A percentile compares a stretch with the other conserved stretches of the same genome.
These are phyloP conservation scores for Psidium friedrichsthalianum DNA, from an alignment of 345 rosid species.

Conservation along the genomic window DNA sequence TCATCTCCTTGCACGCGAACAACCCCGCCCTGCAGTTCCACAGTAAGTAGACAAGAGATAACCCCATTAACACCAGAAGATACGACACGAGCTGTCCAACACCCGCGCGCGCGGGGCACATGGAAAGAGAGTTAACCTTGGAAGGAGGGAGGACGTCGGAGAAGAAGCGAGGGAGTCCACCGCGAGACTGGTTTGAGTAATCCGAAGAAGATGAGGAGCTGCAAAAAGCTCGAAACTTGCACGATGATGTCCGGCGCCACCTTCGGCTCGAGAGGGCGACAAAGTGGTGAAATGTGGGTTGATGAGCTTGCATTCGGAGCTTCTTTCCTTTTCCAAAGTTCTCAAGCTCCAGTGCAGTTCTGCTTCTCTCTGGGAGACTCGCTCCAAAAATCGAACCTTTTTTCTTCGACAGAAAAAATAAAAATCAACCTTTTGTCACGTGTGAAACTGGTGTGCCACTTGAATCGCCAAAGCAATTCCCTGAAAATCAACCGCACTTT, in stretches of 20 bases:
- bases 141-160: slow-evolving; percentile 59
- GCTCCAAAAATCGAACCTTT: neutral
- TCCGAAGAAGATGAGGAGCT: slow-evolving; percentile 17
- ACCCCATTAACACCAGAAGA: neutral
- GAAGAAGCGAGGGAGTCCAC: slow-evolving; percentile 80
- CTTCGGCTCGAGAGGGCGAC: neutral
- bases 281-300: neutral
- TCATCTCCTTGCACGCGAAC: slow-evolving; percentile 78
- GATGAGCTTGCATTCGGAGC: neutral
- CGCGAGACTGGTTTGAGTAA: slow-evolving; percentile 61
- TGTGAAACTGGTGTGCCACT: too few relatives aligned
- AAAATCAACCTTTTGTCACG: neutral
- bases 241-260: neutral
- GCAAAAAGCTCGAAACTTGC: neutral
- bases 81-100: neutral
- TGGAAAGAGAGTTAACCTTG: slow-evolving; percentile 23
- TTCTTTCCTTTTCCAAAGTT: neutral
- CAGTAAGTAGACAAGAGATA: neutral
- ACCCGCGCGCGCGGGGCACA: neutral
- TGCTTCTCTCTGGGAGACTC: neutral
- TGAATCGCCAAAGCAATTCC: too few relatives aligned
- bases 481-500: too few relatives aligned
- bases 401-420: neutral
- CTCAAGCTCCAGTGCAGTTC: neutral
- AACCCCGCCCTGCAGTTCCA: slow-evolving; percentile 41